These are phyloP conservation scores for Salvia rosmarinus DNA, from an alignment of 257 asterid species.

Conservation along the genomic window DNA sequence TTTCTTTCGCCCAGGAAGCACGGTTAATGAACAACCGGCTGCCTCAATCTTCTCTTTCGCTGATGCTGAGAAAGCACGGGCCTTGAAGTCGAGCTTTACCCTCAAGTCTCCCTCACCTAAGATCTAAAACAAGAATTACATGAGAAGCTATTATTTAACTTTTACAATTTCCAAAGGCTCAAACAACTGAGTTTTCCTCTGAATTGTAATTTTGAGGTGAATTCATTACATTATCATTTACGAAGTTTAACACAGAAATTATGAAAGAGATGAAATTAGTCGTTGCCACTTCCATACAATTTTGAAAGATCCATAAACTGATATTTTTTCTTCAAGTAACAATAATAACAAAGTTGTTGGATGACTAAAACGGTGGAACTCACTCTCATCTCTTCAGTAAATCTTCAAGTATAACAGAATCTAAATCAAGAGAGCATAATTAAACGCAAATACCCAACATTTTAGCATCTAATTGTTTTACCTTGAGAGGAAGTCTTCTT, in stretches of 20 bases:
- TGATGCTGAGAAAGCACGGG: constrained; percentile 68
- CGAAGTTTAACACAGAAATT: neutral
- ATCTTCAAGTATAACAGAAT: neutral
- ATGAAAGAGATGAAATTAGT: neutral
- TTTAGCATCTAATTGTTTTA: constrained; percentile 29
- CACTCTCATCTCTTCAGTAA: too few relatives aligned
- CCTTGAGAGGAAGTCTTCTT: constrained; percentile 92
- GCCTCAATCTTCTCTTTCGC: constrained; percentile 77
- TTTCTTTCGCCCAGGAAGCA: constrained; percentile 80
- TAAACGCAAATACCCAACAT: neutral
- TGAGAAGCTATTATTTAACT: neutral
- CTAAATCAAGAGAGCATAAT: constrained; percentile 6
- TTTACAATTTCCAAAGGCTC: neutral
- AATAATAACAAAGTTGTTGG: too few relatives aligned
- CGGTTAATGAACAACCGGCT: constrained; percentile 42
- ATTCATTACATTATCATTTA: too few relatives aligned
- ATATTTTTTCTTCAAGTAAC: too few relatives aligned
- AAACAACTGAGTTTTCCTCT: too few relatives aligned
- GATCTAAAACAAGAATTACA: constrained; percentile 50
- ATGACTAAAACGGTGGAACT: too few relatives aligned
- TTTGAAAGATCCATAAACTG: too few relatives aligned
- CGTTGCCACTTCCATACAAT: too few relatives aligned
- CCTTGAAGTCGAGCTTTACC: constrained; percentile 65
- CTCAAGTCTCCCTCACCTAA: constrained; percentile 73
- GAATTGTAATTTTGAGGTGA: too few relatives aligned